A percentile compares a stretch with the other conserved stretches of the same genome.
These are phyloP conservation scores for Trichosporon inkin DNA, from an alignment of 1,284 basidiomycete species.

Conservation along the genomic window DNA sequence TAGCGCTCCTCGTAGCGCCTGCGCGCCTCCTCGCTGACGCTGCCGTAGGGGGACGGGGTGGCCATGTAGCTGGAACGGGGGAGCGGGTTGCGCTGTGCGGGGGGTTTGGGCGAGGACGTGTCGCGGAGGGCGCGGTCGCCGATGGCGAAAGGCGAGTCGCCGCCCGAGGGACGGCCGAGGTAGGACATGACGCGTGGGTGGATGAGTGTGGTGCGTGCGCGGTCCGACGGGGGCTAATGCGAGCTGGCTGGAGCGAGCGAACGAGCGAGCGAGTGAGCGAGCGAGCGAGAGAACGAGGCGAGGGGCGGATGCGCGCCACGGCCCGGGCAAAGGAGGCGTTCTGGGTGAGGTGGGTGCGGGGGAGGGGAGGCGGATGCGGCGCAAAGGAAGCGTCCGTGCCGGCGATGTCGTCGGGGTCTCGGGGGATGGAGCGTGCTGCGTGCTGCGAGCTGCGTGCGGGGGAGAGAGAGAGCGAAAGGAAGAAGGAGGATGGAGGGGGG, in stretches of 20 bases:
- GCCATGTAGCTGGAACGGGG: constrained; percentile 31
- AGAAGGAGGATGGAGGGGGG: no score
- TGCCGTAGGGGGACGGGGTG: constrained; percentile 40
- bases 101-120: constrained; percentile 41
- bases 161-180: constrained; percentile 47
- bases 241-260: neutral
- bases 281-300: neutral
- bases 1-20: constrained; percentile 48
- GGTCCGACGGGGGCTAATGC: constrained; percentile 9
- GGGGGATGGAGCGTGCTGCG: no score
- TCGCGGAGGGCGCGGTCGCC: constrained; percentile 47
- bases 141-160: constrained; percentile 50
- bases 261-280: no score
- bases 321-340: neutral
- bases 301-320: neutral
- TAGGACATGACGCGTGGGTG: constrained; percentile 26
- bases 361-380: no score
- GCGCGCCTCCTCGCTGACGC: constrained; percentile 44
- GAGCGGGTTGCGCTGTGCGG: constrained; percentile 39
- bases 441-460: no score
- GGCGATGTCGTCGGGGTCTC: no score
- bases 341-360: no score
- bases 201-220: neutral
- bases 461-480: no score
- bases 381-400: no score